Conservation (phyloP, 2,329 filamentous ascomycete species). For the Alternaria gansuensis region DNA sequence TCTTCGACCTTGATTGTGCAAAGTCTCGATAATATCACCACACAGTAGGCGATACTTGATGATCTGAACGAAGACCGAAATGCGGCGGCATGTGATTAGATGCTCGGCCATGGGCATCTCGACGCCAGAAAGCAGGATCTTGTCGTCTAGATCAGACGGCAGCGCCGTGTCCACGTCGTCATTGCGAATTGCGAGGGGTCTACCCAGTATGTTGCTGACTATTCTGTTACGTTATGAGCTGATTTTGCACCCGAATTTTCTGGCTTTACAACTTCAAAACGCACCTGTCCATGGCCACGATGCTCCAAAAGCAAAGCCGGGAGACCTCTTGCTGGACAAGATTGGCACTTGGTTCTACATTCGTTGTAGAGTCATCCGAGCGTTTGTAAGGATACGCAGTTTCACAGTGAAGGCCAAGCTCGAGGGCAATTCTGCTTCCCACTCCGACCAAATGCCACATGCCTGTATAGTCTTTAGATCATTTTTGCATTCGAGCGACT, state of each 20-base stretch:
- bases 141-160: not conserved
- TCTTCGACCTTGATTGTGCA: not conserved
- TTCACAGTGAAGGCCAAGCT: not conserved
- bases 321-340: not conserved
- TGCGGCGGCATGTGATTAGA: not conserved
- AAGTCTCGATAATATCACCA: not conserved
- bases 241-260: not conserved
- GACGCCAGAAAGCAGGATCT: not conserved
- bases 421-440: constrained; percentile 2
- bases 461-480: not conserved
- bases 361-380: not conserved
- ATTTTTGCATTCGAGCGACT: not conserved
- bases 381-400: constrained; percentile 1
- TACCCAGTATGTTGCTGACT: not conserved
- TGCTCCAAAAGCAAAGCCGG: constrained; percentile 1
- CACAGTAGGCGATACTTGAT: constrained; percentile 1
- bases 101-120: not conserved
- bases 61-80: not conserved
- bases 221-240: not conserved
- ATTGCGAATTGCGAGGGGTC: not conserved
- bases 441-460: constrained; percentile 1
- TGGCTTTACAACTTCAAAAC: not conserved
- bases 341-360: not conserved
- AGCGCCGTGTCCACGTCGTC: not conserved
- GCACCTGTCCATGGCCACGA: constrained; percentile 1